phyloP scores from a whole-genome alignment of 441 rosid species.

The Euphorbia celastroides region DNA sequence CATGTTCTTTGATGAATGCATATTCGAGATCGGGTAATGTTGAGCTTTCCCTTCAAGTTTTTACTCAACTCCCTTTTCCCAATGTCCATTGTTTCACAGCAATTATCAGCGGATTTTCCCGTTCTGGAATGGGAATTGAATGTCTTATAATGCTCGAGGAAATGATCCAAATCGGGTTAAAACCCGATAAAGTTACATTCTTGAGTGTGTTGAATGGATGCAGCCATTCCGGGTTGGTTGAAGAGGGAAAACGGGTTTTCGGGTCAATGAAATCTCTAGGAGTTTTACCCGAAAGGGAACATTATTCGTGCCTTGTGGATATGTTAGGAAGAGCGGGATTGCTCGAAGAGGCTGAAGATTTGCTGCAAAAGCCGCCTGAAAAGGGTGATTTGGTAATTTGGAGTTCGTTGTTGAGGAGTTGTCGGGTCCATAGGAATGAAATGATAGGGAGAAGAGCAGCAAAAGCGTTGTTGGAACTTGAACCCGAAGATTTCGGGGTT shows the following conservation, averaged over 20 bases:
- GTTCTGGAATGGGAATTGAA: constrained; percentile 62
- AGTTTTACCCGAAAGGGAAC: constrained; percentile 43
- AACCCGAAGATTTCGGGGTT: constrained; percentile 48
- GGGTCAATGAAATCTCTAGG: constrained; percentile 47
- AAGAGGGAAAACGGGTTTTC: constrained; percentile 55
- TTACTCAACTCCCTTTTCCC: constrained; percentile 40
- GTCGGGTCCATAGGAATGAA: constrained; percentile 54
- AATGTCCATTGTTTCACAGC: constrained; percentile 60
- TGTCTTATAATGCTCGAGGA: constrained; percentile 47
- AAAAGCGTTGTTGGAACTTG: constrained; percentile 44
- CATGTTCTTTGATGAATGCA: constrained; percentile 56
- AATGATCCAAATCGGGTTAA: constrained; percentile 46
- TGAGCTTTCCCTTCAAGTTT: constrained; percentile 42
- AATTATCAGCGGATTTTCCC: constrained; percentile 50
- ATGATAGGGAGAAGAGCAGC: constrained; percentile 62
- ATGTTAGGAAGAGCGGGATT: constrained; percentile 69
- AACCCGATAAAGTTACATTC: constrained; percentile 65
- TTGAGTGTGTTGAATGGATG: constrained; percentile 58
- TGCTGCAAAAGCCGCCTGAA: constrained; percentile 39
- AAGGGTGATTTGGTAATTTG: constrained; percentile 52
- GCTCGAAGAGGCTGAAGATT: constrained; percentile 54
- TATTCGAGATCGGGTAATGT: constrained; percentile 59
- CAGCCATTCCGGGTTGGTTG: constrained; percentile 68
- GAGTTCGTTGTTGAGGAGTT: constrained; percentile 69
- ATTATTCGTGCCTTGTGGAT: constrained; percentile 68